A percentile compares a stretch with the other conserved stretches of the same genome.
phyloP scores from a whole-genome alignment of 129 eudicot genomes.

The Pittosporum tobira region DNA sequence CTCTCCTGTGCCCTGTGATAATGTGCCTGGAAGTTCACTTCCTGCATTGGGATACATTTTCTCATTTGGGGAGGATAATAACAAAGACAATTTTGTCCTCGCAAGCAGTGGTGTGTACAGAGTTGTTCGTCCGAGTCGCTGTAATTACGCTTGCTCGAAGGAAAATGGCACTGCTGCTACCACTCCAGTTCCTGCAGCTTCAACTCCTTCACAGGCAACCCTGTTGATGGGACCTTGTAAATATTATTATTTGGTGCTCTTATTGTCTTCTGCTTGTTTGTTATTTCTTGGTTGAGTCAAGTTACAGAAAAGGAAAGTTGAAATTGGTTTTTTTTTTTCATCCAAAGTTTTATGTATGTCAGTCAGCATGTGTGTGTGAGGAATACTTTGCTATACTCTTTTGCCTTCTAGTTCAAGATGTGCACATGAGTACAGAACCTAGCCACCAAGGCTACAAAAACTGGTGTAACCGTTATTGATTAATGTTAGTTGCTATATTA shows the following conservation, averaged over 20 bases:
- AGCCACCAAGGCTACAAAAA: too few species aligned
- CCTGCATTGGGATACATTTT: constrained; percentile 66
- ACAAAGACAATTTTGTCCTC: constrained; percentile 44
- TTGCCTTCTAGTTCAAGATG: too few species aligned
- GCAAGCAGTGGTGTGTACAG: constrained; percentile 74
- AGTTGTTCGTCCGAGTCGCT: constrained; percentile 67
- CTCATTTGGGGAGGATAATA: constrained; percentile 68
- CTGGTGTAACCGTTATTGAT: too few species aligned
- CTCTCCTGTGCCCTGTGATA: constrained; percentile 52
- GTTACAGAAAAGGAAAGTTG: too few species aligned
- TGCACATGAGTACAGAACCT: too few species aligned
- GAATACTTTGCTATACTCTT: too few species aligned
- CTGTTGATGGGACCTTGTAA: constrained; percentile 17
- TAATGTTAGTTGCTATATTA: too few species aligned
- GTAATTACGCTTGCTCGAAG: constrained; percentile 46
- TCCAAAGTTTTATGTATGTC: too few species aligned
- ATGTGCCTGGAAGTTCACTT: constrained; percentile 43
- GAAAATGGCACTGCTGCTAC: constrained; percentile 29
- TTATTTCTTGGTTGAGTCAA: constrained; percentile 10
- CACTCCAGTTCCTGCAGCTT: constrained; percentile 20
- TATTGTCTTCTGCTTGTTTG: constrained; percentile 28
- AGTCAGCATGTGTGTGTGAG: too few species aligned
- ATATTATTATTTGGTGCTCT: constrained; percentile 20
- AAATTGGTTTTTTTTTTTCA: too few species aligned
- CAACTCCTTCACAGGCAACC: constrained; percentile 35